Evolutionary conservation across 1,284 basidiomycete species (phyloP).

Genomic region (Sutorius eximius): DNA sequence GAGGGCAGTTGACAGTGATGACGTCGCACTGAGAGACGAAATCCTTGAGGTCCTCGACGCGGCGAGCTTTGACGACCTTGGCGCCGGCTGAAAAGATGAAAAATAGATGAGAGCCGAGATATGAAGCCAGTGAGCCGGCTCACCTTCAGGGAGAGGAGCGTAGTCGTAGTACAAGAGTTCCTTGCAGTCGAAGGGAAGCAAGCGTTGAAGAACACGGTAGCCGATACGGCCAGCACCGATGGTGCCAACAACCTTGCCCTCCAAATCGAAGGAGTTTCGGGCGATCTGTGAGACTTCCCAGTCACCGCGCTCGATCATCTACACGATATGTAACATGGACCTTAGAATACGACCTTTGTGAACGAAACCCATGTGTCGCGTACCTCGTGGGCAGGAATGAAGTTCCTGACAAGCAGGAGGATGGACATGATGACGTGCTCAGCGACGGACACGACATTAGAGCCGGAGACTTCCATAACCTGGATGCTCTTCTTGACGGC

Average conservation of each 20-base stretch:
- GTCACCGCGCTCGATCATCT: constrained; percentile 83
- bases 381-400: constrained; percentile 60
- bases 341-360: background rate
- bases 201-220: constrained; percentile 86
- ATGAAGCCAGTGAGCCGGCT: constrained; percentile 2
- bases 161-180: constrained; percentile 96
- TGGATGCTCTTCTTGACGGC: constrained; percentile 83
- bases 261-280: constrained; percentile 83
- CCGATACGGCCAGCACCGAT: constrained; percentile 88
- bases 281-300: constrained; percentile 86
- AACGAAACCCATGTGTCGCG: constrained; percentile 1
- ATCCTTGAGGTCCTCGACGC: constrained; percentile 83
- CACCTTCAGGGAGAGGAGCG: constrained; percentile 71
- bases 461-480: constrained; percentile 82
- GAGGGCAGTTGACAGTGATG: constrained; percentile 87
- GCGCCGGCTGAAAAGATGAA: constrained; percentile 50
- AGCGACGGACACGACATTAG: constrained; percentile 89
- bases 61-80: constrained; percentile 69
- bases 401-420: constrained; percentile 74
- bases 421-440: constrained; percentile 88
- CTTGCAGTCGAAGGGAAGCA: constrained; percentile 87
- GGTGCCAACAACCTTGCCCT: constrained; percentile 89
- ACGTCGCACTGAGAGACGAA: constrained; percentile 85
- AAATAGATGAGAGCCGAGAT: background rate
- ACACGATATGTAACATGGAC: constrained; percentile 1